Evolutionary conservation across 306 rosid species (phyloP).

Genomic region (Hippophae gyantsensis): DNA sequence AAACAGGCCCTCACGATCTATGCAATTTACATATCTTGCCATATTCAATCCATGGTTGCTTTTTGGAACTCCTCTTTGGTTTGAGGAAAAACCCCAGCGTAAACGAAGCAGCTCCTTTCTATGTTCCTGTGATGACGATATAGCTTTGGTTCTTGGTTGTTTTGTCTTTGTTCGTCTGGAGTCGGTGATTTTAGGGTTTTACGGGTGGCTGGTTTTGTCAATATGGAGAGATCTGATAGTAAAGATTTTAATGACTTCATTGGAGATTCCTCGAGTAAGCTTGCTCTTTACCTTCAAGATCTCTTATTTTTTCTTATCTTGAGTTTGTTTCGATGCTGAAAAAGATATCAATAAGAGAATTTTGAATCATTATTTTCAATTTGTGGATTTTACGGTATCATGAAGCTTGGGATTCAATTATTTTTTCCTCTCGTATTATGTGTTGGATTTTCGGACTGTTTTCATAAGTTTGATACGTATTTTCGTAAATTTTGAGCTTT

Average conservation of each 20-base stretch:
- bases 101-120: too few relatives aligned
- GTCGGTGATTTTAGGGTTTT: slow-evolving; percentile 13
- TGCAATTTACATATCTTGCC: too few relatives aligned
- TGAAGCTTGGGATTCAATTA: not conserved
- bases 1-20: too few relatives aligned
- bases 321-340: too few relatives aligned
- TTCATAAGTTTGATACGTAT: too few relatives aligned
- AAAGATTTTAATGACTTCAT: slow-evolving; percentile 14
- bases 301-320: not conserved
- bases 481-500: too few relatives aligned
- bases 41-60: too few relatives aligned
- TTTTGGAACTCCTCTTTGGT: too few relatives aligned
- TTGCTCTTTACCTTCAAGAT: slow-evolving; percentile 2
- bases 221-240: slow-evolving; percentile 30
- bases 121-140: not conserved
- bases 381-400: slow-evolving; percentile 3
- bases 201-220: slow-evolving; percentile 1
- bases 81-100: too few relatives aligned
- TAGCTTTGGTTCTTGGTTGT: not conserved
- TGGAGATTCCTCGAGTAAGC: slow-evolving; percentile 21
- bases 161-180: not conserved
- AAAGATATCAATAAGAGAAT: not conserved
- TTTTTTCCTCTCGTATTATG: not conserved
- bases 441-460: too few relatives aligned
- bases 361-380: not conserved